Evolutionary conservation across 2,329 filamentous ascomycete genomes (phyloP), one percentile per base, ranked within the genome.

Genomic region (Aspergillus quadrilineatus): DNA sequence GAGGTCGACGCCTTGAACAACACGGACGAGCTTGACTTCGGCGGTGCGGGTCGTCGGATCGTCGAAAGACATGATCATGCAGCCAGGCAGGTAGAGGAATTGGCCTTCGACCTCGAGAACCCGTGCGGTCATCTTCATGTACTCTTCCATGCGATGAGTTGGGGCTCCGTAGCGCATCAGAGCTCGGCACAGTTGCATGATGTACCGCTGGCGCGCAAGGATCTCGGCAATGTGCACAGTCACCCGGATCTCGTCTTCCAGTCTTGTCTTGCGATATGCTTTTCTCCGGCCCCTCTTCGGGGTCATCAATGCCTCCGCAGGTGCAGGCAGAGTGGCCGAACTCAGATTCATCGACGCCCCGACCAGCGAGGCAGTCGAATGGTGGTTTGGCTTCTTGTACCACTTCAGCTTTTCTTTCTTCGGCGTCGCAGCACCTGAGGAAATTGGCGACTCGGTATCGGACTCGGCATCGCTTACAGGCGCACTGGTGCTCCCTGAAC

Each of bases 41-140:
- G 77, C 77, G 4, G 77, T 79, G 60, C 79, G 77, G 1, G 78
- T 80, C 4, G 71, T 68, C 4, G 70, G 64, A 53, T 80, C 78
- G 49, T 86, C 92, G 67, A 97, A 97, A 3, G 91, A 94, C 69
- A 96, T 89, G 55, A 97, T 90, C 93, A 97, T 97, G 68, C 90
- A 95, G 0, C 90, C 90, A 0, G 93, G 92, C 29, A 97, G 85
- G 70, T 97, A 97, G 17, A 97, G 77, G 65, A 96, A 97, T 68
- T 96, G 91, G 9, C 89, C 89, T 60, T 96, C 89, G 28, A 96
- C 93, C 73, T 93, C 90, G 41, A 97, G 82, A 2, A 95, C 90
- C 6, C 90, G 84, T 1, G 92, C 88, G 5, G 90, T 92, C 89
- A 93, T 96, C 62, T 83, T 87, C 85, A 97, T 88, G 72, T 96